Evolutionary conservation across 306 rosid species (phyloP).

Genomic region (Glycyrrhiza uralensis): DNA sequence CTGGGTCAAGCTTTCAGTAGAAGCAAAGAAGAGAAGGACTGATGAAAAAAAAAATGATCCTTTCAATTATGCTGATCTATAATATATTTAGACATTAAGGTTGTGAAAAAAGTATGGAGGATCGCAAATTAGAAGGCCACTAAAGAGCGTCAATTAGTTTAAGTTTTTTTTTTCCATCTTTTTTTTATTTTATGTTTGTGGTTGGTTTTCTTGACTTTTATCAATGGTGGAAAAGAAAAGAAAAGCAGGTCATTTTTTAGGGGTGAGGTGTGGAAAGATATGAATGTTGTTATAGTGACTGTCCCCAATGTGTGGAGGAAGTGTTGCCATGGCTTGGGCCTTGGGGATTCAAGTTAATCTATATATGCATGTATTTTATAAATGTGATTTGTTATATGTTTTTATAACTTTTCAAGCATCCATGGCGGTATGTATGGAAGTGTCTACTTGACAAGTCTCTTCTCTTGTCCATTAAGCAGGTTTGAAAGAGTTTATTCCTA

Average conservation of each 20-base stretch:
- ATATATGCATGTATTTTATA: conserved; percentile 3
- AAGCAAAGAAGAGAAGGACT: background rate
- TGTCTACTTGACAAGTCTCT: conserved; percentile 27
- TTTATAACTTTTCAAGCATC: background rate
- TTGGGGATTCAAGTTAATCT: conserved; percentile 22
- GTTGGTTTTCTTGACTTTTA: conserved; percentile 29
- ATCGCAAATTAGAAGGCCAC: conserved; percentile 29
- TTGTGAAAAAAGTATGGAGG: conserved; percentile 32
- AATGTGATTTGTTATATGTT: background rate
- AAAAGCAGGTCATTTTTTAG: background rate
- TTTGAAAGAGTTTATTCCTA: too few species aligned
- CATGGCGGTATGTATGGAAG: conserved; percentile 10
- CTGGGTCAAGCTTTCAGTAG: conserved; percentile 72
- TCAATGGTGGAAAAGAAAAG: background rate
- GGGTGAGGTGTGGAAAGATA: conserved; percentile 8
- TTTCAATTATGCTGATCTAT: conserved; percentile 17
- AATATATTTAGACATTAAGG: conserved; percentile 26
- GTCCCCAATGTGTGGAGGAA: background rate
- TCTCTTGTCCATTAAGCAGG: background rate
- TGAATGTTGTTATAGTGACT: conserved; percentile 23
- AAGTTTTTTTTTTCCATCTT: background rate
- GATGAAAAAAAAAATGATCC: conserved; percentile 3
- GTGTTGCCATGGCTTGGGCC: conserved; percentile 12
- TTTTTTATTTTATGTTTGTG: conserved; percentile 10
- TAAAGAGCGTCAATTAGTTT: conserved; percentile 34